Percentiles rank a stretch among this genome's conserved stretches.
Conservation (phyloP, 495 filamentous ascomycete species). For the Hypoxylon crocopeplum region DNA sequence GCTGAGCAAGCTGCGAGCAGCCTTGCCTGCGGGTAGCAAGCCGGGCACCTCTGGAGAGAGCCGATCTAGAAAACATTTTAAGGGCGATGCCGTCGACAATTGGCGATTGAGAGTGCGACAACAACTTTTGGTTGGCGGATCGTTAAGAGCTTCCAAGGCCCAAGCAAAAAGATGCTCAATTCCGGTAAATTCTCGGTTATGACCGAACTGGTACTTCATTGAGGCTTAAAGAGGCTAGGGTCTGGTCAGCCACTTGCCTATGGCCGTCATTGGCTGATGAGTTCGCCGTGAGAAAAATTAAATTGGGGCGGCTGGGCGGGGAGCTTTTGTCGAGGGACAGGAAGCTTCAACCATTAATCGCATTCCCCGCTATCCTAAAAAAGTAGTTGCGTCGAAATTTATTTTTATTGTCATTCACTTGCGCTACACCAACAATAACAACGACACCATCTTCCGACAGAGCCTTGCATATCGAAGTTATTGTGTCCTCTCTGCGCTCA, state of each 20-base stretch:
- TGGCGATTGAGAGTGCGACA: slow-evolving; percentile 51
- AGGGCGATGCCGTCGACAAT: slow-evolving; percentile 58
- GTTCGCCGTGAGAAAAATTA: slow-evolving; percentile 4
- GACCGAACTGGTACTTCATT: slow-evolving; percentile 10
- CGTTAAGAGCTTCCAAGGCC: slow-evolving; percentile 25
- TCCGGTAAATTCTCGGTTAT: slow-evolving; percentile 47
- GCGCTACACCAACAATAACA: slow-evolving; percentile 9
- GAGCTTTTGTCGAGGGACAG: slow-evolving; percentile 1
- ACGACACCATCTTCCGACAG: not conserved
- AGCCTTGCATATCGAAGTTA: no score
- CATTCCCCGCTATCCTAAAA: slow-evolving; percentile 39
- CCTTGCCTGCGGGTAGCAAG: slow-evolving; percentile 73
- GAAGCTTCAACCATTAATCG: slow-evolving; percentile 23
- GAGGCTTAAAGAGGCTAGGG: slow-evolving; percentile 28
- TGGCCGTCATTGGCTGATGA: slow-evolving; percentile 16
- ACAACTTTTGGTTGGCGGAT: slow-evolving; percentile 40
- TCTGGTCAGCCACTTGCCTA: slow-evolving; percentile 31
- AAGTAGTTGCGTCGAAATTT: slow-evolving; percentile 23
- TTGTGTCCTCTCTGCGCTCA: slow-evolving; percentile 5
- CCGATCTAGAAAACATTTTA: slow-evolving; percentile 85
- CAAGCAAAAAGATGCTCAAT: slow-evolving; percentile 45
- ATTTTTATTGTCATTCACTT: slow-evolving; percentile 2
- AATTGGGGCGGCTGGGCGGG: no score
- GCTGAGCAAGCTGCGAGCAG: slow-evolving; percentile 63
- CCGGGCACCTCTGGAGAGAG: slow-evolving; percentile 77